Conservation (phyloP, 2,329 filamentous ascomycete species). For the Fusarium pseudograminearum region DNA sequence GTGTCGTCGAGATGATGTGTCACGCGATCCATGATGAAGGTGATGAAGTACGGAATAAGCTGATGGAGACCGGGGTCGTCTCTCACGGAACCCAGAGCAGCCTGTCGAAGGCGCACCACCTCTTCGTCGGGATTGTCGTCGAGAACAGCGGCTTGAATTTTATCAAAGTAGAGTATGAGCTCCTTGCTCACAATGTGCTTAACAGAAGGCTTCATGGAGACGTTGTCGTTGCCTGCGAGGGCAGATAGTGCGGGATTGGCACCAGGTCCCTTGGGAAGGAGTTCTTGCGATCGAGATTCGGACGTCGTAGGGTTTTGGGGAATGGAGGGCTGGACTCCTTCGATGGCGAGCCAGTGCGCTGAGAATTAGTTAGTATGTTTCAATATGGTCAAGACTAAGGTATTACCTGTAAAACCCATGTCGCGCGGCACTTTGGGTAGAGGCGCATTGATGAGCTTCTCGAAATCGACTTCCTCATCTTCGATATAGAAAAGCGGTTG, state of each 20-base stretch:
- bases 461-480: conserved; percentile 98
- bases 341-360: conserved; percentile 98
- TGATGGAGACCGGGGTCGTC: conserved; percentile 95
- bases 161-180: conserved; percentile 95
- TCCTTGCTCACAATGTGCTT: conserved; percentile 98
- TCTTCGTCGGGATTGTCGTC: conserved; percentile 89
- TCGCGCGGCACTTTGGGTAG: conserved; percentile 95
- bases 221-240: conserved; percentile 85
- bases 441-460: conserved; percentile 97
- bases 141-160: conserved; percentile 88
- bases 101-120: conserved; percentile 77
- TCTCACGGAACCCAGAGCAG: conserved; percentile 85
- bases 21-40: conserved; percentile 95
- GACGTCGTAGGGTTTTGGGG: conserved; percentile 93
- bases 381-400: background rate
- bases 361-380: conserved; percentile 26
- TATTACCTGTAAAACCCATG: conserved; percentile 86
- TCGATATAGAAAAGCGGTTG: conserved; percentile 98
- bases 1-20: conserved; percentile 93
- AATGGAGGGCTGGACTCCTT: conserved; percentile 96
- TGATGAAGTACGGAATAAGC: conserved; percentile 94
- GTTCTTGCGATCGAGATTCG: conserved; percentile 85
- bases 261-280: conserved; percentile 89
- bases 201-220: conserved; percentile 87
- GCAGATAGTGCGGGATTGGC: conserved; percentile 85